These are phyloP conservation scores for Trichoderma endophyticum DNA, from an alignment of 2,329 filamentous ascomycete species.

Conservation along the genomic window DNA sequence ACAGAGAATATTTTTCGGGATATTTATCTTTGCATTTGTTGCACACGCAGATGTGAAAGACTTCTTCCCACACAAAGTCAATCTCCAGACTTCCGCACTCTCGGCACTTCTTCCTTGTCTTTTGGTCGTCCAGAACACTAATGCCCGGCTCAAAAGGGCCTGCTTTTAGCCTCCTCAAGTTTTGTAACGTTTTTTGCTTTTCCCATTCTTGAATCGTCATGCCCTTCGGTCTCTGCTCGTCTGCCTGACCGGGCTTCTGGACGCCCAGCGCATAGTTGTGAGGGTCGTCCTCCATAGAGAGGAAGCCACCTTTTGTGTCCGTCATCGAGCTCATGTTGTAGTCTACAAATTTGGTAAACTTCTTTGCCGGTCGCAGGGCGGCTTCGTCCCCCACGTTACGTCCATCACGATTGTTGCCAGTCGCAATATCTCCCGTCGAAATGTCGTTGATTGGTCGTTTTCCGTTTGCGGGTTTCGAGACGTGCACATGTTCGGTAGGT, in stretches of 20 bases:
- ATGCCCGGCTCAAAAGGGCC: conserved; percentile 88
- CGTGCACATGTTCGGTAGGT: conserved; percentile 60
- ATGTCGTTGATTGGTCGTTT: conserved; percentile 71
- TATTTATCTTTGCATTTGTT: conserved; percentile 80
- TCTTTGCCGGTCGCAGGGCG: conserved; percentile 70
- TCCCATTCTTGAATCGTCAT: conserved; percentile 96
- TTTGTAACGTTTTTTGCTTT: conserved; percentile 69
- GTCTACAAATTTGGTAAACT: conserved; percentile 92
- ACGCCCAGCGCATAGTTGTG: conserved; percentile 69
- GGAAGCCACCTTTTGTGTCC: conserved; percentile 93
- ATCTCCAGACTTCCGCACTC: conserved; percentile 86
- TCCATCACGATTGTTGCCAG: conserved; percentile 67
- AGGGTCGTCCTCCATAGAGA: conserved; percentile 88
- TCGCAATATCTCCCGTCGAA: conserved; percentile 43
- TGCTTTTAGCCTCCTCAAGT: conserved; percentile 67
- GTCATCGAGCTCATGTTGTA: conserved; percentile 98
- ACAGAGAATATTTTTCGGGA: conserved; percentile 88
- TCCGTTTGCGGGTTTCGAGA: conserved; percentile 43
- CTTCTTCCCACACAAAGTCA: conserved; percentile 91
- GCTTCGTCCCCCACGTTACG: conserved; percentile 47
- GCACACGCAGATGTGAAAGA: conserved; percentile 75
- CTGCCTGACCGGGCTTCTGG: conserved; percentile 36
- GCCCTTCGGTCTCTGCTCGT: conserved; percentile 68
- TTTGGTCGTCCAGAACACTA: conserved; percentile 65
- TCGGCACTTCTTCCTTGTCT: conserved; percentile 68